Conservation (phyloP, 2,329 filamentous ascomycete species). For the Hirsutella minnesotensis region DNA sequence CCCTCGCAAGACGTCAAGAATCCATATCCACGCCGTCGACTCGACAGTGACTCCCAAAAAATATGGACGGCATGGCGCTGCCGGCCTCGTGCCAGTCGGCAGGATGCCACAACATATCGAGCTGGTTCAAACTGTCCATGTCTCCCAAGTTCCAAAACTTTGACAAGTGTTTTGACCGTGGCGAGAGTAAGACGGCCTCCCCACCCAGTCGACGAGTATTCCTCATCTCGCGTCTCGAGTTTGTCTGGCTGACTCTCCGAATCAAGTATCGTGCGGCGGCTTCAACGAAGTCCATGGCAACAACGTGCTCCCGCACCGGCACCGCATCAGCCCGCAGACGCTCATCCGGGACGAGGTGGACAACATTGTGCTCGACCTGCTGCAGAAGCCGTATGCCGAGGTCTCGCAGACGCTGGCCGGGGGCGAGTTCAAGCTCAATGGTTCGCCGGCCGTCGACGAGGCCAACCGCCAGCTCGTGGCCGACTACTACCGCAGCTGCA, state of each 20-base stretch:
- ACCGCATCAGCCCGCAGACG: background rate
- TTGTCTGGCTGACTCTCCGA: too few relatives aligned
- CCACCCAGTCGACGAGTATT: too few relatives aligned
- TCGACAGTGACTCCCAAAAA: background rate
- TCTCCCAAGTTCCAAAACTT: background rate
- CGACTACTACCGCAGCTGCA: slow-evolving; percentile 5
- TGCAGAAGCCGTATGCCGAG: background rate
- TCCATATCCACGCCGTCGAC: background rate
- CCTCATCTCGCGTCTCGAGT: too few relatives aligned
- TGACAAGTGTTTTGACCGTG: background rate
- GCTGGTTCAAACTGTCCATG: background rate
- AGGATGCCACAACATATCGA: background rate
- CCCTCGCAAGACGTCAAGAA: too few relatives aligned
- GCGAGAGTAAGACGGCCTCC: background rate
- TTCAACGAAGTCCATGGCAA: background rate
- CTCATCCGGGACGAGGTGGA: background rate
- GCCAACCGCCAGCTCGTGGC: background rate
- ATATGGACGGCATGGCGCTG: background rate
- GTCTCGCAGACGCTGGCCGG: background rate
- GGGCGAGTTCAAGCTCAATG: background rate
- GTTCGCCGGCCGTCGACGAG: background rate
- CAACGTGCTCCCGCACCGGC: background rate
- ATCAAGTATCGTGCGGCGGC: background rate
- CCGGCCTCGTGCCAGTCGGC: background rate
- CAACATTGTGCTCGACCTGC: background rate